phyloP scores from a whole-genome alignment of 2,329 filamentous ascomycete species.

The Verruconis gallopava region DNA sequence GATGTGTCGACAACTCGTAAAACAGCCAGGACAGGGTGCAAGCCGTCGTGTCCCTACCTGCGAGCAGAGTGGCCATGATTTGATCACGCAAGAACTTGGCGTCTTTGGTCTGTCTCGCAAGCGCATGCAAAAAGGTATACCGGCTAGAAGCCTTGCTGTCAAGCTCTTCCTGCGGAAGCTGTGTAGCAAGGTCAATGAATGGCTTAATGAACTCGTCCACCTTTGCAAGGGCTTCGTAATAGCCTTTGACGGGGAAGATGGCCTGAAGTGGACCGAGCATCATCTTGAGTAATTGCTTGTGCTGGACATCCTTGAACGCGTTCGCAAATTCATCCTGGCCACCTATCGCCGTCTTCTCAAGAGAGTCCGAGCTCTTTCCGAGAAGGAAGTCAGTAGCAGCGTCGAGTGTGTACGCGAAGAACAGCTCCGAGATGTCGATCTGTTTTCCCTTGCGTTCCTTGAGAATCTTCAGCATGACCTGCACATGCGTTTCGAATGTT shows the following conservation, averaged over 20 bases:
- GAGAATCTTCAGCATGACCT: neutral
- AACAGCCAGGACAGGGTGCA: neutral
- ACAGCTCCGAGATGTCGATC: neutral
- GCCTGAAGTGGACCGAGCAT: neutral
- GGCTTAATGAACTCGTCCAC: neutral
- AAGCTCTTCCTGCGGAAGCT: neutral
- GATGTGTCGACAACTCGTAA: constrained; percentile 1
- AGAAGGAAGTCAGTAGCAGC: neutral
- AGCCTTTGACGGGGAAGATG: neutral
- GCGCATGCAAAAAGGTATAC: neutral
- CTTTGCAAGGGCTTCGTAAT: neutral
- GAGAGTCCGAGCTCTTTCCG: neutral
- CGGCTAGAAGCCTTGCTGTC: neutral
- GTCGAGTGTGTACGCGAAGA: neutral
- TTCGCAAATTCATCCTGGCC: neutral
- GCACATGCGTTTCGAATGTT: neutral
- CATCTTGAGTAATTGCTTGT: neutral
- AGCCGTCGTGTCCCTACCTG: constrained; percentile 5
- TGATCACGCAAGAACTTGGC: neutral
- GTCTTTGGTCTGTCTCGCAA: neutral
- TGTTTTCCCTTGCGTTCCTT: neutral
- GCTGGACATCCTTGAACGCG: neutral
- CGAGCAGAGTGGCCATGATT: neutral
- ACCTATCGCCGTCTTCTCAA: neutral
- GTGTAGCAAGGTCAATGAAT: neutral